Percentiles rank a stretch among this genome's conserved stretches.
Conservation (phyloP, 192 early-diverging fungal species). For the Obelidium mucronatum region DNA sequence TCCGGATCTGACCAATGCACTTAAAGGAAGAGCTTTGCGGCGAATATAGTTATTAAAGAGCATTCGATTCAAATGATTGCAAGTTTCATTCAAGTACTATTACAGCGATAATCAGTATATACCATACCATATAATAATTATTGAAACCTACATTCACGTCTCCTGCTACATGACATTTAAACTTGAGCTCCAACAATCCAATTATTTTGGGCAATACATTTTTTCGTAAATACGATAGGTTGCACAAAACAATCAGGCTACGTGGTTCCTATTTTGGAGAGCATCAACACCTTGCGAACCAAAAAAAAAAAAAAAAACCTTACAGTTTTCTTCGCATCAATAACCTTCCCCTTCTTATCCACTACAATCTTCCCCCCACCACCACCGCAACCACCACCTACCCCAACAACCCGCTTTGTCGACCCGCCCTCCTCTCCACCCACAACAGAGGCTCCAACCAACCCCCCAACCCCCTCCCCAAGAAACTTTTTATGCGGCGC, state of each 20-base stretch:
- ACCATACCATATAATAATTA: neutral
- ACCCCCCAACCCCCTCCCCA: slow-evolving; percentile 12
- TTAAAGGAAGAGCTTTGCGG: slow-evolving; percentile 72
- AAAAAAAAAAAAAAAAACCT: slow-evolving; percentile 2
- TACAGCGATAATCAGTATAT: neutral
- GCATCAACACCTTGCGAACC: neutral
- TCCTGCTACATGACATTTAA: slow-evolving; percentile 62
- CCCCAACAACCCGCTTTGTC: slow-evolving; percentile 2
- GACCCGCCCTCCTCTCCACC: neutral
- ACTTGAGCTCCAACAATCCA: slow-evolving; percentile 72
- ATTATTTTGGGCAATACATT: slow-evolving; percentile 80
- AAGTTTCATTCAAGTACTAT: slow-evolving; percentile 72
- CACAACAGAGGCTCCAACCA: slow-evolving; percentile 5
- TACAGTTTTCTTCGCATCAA: slow-evolving; percentile 42
- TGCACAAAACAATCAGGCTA: slow-evolving; percentile 84
- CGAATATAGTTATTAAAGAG: slow-evolving; percentile 89
- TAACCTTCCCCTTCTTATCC: slow-evolving; percentile 34
- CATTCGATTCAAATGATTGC: slow-evolving; percentile 80
- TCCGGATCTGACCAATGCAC: slow-evolving; percentile 76
- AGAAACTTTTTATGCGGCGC: slow-evolving; percentile 31
- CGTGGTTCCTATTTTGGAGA: slow-evolving; percentile 65
- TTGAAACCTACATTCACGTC: slow-evolving; percentile 61
- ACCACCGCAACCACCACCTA: too few relatives aligned
- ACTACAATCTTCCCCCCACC: slow-evolving; percentile 6
- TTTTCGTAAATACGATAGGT: slow-evolving; percentile 76